Conservation (phyloP, 2,329 filamentous ascomycete genomes). For the Pseudodiploospora longispora region DNA sequence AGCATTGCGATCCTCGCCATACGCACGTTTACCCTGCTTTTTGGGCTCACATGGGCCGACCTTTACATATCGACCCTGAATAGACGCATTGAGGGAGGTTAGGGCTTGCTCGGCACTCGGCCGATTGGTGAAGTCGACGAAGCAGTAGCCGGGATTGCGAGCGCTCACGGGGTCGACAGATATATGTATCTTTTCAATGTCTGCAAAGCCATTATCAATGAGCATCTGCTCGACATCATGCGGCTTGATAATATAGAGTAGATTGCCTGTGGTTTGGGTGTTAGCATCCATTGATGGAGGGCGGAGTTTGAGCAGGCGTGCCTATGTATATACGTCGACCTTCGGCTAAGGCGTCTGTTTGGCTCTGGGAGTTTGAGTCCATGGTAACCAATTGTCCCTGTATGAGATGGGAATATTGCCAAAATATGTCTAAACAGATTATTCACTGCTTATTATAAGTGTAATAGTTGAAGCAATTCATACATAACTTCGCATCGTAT, state of each 20-base stretch:
- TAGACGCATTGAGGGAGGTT: constrained; percentile 41
- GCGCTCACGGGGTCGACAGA: constrained; percentile 60
- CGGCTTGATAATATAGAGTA: constrained; percentile 44
- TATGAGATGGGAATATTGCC: too few species aligned
- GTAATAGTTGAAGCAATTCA: too few species aligned
- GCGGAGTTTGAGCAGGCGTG: constrained; percentile 1
- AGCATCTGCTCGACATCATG: constrained; percentile 55
- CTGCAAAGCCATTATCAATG: constrained; percentile 29
- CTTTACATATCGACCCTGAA: constrained; percentile 53
- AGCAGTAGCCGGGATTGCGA: constrained; percentile 67
- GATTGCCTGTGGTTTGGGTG: constrained; percentile 31
- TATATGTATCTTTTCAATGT: constrained; percentile 53
- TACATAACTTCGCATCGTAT: too few species aligned
- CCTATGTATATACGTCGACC: constrained; percentile 51
- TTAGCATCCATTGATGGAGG: not conserved
- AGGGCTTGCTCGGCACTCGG: constrained; percentile 48
- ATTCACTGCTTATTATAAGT: too few species aligned
- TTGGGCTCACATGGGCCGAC: constrained; percentile 59
- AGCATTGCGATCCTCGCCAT: constrained; percentile 13
- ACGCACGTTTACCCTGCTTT: constrained; percentile 15
- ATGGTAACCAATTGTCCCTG: not conserved
- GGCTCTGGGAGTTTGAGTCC: constrained; percentile 1
- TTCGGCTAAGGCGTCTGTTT: constrained; percentile 16
- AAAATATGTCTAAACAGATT: too few species aligned
- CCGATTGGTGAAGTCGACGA: constrained; percentile 55